Percentiles rank a stretch among this genome's conserved stretches.
Conservation (phyloP, 768 basidiomycete species). For the Pleurotus ostreatus region DNA sequence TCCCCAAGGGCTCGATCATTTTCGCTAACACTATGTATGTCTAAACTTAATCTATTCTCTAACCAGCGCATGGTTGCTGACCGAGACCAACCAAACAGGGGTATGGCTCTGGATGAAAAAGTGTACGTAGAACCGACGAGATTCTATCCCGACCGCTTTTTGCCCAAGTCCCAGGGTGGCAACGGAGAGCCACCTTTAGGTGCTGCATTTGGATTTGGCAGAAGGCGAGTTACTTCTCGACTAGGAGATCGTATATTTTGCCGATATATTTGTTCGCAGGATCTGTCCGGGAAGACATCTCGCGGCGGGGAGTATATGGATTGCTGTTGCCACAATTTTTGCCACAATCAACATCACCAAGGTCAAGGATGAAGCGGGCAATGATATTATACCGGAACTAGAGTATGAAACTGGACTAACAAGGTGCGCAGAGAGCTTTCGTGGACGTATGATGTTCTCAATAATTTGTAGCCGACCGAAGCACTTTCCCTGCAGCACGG, state of each 20-base stretch:
- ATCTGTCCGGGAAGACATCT: slow-evolving; percentile 54
- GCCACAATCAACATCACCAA: slow-evolving; percentile 42
- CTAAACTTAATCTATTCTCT: too few relatives aligned
- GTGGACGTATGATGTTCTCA: too few relatives aligned
- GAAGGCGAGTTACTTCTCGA: neutral
- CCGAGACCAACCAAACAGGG: slow-evolving; percentile 11
- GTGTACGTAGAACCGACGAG: slow-evolving; percentile 20
- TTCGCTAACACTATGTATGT: neutral
- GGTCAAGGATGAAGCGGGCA: slow-evolving; percentile 34
- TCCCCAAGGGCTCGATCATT: slow-evolving; percentile 18
- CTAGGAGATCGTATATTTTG: neutral
- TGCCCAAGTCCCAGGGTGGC: slow-evolving; percentile 15
- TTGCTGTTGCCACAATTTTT: slow-evolving; percentile 38
- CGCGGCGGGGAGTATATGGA: slow-evolving; percentile 43
- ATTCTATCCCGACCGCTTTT: slow-evolving; percentile 23
- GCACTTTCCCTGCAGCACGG: too few relatives aligned
- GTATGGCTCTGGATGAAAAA: slow-evolving; percentile 21
- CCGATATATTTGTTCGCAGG: slow-evolving; percentile 17
- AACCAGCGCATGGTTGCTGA: too few relatives aligned
- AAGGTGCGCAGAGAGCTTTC: slow-evolving; percentile 19
- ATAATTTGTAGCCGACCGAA: too few relatives aligned
- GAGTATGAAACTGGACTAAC: slow-evolving; percentile 41
- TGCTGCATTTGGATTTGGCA: slow-evolving; percentile 22
- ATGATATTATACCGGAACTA: slow-evolving; percentile 31
- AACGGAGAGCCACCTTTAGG: slow-evolving; percentile 21